Conservation (phyloP, 768 basidiomycete species). For the Serendipita sp. region DNA sequence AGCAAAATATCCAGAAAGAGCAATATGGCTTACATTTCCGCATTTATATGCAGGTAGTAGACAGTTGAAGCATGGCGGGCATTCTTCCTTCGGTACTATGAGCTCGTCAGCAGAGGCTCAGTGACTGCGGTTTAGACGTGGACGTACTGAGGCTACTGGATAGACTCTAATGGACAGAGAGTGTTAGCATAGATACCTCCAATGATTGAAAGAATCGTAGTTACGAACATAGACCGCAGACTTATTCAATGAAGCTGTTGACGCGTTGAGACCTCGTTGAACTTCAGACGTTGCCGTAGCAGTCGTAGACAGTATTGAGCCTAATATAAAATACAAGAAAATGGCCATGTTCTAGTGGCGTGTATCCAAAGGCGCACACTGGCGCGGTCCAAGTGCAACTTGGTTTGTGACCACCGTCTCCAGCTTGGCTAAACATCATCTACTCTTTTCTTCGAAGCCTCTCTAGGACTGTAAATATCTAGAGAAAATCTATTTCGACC, state of each 20-base stretch:
- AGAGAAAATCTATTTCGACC: no score
- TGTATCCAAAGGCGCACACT: no score
- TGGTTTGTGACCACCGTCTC: no score
- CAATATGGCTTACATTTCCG: constrained; percentile 36
- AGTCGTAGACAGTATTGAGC: no score
- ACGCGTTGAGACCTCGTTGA: no score
- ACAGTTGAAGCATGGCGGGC: constrained; percentile 79
- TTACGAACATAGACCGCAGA: background rate
- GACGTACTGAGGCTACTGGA: background rate
- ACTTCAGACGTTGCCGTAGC: no score
- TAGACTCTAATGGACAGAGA: background rate
- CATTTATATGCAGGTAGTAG: constrained; percentile 80
- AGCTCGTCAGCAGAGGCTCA: background rate
- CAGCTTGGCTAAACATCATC: no score
- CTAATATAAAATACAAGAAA: no score
- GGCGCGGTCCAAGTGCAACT: no score
- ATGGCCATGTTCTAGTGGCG: no score
- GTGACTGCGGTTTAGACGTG: background rate
- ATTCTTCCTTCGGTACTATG: constrained; percentile 14
- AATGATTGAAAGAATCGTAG: background rate
- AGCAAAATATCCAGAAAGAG: background rate
- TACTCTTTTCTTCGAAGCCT: no score
- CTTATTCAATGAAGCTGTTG: background rate
- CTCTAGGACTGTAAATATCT: no score
- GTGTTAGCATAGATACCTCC: background rate